A percentile compares a stretch with the other conserved stretches of the same genome.
Conservation (phyloP, 805 yeast species). For the Trichomonascus vanleenenianus region DNA sequence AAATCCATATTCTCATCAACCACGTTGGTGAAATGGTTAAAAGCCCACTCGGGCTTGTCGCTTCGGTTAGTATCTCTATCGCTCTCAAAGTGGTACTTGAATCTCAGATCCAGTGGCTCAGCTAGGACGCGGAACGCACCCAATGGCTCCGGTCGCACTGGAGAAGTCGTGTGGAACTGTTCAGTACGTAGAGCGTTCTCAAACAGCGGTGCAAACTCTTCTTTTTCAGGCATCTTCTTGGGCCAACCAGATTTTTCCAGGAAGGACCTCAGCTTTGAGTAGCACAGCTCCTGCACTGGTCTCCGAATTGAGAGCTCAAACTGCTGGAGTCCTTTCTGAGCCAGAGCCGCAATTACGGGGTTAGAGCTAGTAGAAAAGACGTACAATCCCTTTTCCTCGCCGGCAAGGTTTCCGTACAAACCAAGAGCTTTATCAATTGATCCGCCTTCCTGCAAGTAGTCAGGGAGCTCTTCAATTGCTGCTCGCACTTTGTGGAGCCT, state of each 20-base stretch:
- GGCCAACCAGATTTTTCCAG: constrained; percentile 11
- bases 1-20: constrained; percentile 28
- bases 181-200: constrained; percentile 4
- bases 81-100: constrained; percentile 54
- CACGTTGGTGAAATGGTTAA: constrained; percentile 35
- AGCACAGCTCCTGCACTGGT: constrained; percentile 3
- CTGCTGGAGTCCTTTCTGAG: constrained; percentile 3
- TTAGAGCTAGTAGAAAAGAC: constrained; percentile 1
- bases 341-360: constrained; percentile 6
- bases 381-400: neutral
- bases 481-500: neutral
- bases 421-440: neutral
- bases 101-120: constrained; percentile 40
- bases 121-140: constrained; percentile 37
- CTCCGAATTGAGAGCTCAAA: neutral
- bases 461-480: neutral
- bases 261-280: constrained; percentile 1
- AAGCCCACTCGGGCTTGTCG: constrained; percentile 68
- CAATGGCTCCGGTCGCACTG: constrained; percentile 10
- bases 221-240: constrained; percentile 1
- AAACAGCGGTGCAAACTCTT: constrained; percentile 3
- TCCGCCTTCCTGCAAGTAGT: neutral
- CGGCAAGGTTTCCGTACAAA: neutral
- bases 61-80: constrained; percentile 51
- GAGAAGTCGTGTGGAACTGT: neutral